Conservation (phyloP, 23 red algal species). For the Chondrus crispus region DNA sequence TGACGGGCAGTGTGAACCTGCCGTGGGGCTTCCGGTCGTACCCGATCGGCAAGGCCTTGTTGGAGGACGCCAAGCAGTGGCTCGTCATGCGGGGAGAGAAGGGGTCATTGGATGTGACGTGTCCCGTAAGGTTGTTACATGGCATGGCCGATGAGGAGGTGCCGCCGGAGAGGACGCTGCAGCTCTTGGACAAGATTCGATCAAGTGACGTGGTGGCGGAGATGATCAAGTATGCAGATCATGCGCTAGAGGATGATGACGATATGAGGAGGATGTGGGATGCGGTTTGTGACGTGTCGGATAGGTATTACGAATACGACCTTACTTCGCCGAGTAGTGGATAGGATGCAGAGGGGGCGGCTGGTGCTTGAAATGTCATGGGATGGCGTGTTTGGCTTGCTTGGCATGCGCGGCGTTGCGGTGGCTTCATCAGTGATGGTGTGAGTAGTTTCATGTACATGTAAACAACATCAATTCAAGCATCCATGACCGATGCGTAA, state of each 20-base stretch:
- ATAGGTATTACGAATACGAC: slow-evolving; percentile 87
- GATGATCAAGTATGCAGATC: slow-evolving; percentile 84
- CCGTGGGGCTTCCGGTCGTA: slow-evolving; percentile 81
- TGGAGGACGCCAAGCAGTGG: slow-evolving; percentile 80
- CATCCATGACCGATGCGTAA: too few relatives aligned
- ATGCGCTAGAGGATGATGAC: slow-evolving; percentile 86
- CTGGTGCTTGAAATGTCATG: too few relatives aligned
- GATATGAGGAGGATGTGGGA: slow-evolving; percentile 84
- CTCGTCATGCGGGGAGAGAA: slow-evolving; percentile 71
- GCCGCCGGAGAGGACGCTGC: slow-evolving; percentile 64
- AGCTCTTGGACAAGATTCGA: slow-evolving; percentile 66
- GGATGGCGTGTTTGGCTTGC: too few relatives aligned
- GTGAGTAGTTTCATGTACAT: too few relatives aligned
- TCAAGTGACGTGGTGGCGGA: slow-evolving; percentile 68
- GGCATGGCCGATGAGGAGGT: slow-evolving; percentile 96
- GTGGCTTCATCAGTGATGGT: too few relatives aligned
- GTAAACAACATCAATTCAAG: too few relatives aligned
- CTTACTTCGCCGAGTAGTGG: slow-evolving; percentile 75
- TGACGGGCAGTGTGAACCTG: slow-evolving; percentile 66
- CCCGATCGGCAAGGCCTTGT: slow-evolving; percentile 78
- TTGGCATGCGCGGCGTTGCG: too few relatives aligned
- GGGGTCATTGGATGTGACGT: slow-evolving; percentile 50
- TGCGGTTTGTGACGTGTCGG: slow-evolving; percentile 72
- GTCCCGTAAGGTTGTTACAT: slow-evolving; percentile 86
- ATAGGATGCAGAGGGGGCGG: not conserved